Evolutionary conservation across 2,329 filamentous ascomycete species (phyloP).

Genomic region (Cladosporium phlei): DNA sequence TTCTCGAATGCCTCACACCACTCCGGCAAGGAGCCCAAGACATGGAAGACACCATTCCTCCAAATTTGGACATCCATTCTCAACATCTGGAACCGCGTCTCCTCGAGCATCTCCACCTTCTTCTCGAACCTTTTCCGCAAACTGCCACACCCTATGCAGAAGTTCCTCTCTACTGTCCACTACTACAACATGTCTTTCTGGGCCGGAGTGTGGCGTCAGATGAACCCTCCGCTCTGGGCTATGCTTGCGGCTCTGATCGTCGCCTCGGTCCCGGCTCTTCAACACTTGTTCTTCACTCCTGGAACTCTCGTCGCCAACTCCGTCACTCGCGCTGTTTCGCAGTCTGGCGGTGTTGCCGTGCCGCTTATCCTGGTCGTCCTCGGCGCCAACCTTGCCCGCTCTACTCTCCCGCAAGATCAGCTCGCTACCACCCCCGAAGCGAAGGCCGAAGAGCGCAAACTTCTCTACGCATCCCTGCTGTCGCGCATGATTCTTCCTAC

Average conservation of each 20-base stretch:
- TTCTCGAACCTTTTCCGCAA: conserved; percentile 40
- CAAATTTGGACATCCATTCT: conserved; percentile 18
- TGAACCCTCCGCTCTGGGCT: conserved; percentile 97
- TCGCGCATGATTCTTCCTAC: conserved; percentile 91
- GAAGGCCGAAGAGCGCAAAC: conserved; percentile 60
- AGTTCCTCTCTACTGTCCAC: conserved; percentile 40
- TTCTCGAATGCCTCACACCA: conserved; percentile 24
- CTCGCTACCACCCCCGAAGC: conserved; percentile 66
- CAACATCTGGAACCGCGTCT: conserved; percentile 24
- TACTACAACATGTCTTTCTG: conserved; percentile 49
- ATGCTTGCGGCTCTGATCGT: conserved; percentile 91
- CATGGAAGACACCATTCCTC: conserved; percentile 15
- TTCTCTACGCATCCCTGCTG: conserved; percentile 79
- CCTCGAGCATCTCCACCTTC: conserved; percentile 23
- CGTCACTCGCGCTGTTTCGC: conserved; percentile 78
- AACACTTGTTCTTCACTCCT: conserved; percentile 79
- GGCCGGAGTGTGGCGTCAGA: conserved; percentile 78
- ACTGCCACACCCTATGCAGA: conserved; percentile 53
- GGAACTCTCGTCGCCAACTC: conserved; percentile 91
- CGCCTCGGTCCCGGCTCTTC: conserved; percentile 77
- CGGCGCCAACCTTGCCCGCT: conserved; percentile 88
- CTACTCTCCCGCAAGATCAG: conserved; percentile 69
- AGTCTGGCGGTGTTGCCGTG: conserved; percentile 85
- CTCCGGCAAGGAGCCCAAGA: conserved; percentile 20
- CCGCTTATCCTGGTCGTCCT: conserved; percentile 93